A percentile compares a stretch with the other conserved stretches of the same genome.
These are phyloP conservation scores for Stellera chamaejasme DNA, from an alignment of 345 rosid genomes.

Conservation along the genomic window DNA sequence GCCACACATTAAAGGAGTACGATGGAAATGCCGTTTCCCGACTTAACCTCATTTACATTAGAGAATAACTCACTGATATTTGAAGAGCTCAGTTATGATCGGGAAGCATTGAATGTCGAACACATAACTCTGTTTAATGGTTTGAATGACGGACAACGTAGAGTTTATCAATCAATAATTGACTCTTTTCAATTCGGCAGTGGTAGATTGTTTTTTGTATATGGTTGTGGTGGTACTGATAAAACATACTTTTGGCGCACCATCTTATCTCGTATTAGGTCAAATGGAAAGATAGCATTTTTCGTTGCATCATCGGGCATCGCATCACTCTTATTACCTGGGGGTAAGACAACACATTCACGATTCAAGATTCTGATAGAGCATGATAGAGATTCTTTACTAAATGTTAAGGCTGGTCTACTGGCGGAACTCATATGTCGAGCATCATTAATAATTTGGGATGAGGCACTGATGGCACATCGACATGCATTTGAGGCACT, in stretches of 20 bases:
- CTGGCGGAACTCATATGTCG: background rate
- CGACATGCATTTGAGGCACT: background rate
- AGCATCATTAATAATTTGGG: background rate
- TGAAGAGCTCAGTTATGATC: too few relatives aligned
- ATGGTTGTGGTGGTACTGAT: background rate
- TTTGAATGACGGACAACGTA: too few relatives aligned
- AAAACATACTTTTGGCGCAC: background rate
- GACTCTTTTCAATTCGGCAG: too few relatives aligned
- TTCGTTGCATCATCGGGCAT: background rate
- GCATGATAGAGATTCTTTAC: background rate
- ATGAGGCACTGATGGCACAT: background rate
- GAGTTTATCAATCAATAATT: too few relatives aligned
- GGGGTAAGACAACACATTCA: too few relatives aligned
- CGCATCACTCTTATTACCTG: background rate
- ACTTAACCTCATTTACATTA: too few relatives aligned
- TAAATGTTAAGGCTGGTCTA: background rate
- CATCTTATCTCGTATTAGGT: background rate
- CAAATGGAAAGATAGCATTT: background rate
- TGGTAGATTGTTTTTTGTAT: too few relatives aligned
- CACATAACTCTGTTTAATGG: too few relatives aligned
- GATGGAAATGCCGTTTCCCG: too few relatives aligned
- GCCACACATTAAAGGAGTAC: too few relatives aligned
- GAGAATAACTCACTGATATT: too few relatives aligned
- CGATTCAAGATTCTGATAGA: background rate
- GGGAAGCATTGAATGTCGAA: too few relatives aligned